Evolutionary conservation across 2,329 filamentous ascomycete genomes (phyloP).

Genomic region (Onygenales sp.): DNA sequence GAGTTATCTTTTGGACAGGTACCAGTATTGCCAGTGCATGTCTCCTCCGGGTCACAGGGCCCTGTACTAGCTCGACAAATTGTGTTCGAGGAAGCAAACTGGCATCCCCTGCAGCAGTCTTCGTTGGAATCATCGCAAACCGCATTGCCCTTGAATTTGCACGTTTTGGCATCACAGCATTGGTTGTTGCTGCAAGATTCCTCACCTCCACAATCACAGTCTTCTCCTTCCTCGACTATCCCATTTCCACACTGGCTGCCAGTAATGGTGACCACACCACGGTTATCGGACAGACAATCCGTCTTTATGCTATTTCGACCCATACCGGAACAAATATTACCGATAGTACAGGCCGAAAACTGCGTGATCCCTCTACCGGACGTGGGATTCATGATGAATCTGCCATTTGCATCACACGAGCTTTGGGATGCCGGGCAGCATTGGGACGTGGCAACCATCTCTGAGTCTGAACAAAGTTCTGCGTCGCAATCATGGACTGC

Average conservation of each 20-base stretch:
- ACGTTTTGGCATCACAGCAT: conserved; percentile 81
- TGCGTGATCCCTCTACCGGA: conserved; percentile 61
- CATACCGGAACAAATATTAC: conserved; percentile 87
- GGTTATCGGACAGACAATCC: conserved; percentile 74
- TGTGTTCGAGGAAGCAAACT: conserved; percentile 46
- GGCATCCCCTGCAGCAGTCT: conserved; percentile 35
- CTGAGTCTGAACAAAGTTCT: conserved; percentile 55
- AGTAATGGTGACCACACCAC: conserved; percentile 68
- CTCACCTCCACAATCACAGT: conserved; percentile 87
- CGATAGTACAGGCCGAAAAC: conserved; percentile 83
- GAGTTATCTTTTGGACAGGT: conserved; percentile 66
- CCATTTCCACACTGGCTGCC: conserved; percentile 90
- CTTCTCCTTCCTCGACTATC: conserved; percentile 87
- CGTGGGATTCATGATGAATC: conserved; percentile 94
- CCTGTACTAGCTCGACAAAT: conserved; percentile 76
- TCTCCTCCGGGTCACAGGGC: conserved; percentile 75
- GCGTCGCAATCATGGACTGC: conserved; percentile 84
- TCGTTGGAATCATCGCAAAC: conserved; percentile 58
- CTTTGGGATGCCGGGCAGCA: conserved; percentile 69
- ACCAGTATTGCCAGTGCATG: conserved; percentile 62
- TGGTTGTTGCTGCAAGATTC: conserved; percentile 60
- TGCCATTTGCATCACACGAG: conserved; percentile 64
- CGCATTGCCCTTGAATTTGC: conserved; percentile 66
- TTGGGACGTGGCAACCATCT: conserved; percentile 49
- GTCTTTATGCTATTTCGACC: conserved; percentile 66